Base-by-base conservation (phyloP, 2,329 filamentous ascomycete genomes). In the Ceratocystis albifundus region DNA sequence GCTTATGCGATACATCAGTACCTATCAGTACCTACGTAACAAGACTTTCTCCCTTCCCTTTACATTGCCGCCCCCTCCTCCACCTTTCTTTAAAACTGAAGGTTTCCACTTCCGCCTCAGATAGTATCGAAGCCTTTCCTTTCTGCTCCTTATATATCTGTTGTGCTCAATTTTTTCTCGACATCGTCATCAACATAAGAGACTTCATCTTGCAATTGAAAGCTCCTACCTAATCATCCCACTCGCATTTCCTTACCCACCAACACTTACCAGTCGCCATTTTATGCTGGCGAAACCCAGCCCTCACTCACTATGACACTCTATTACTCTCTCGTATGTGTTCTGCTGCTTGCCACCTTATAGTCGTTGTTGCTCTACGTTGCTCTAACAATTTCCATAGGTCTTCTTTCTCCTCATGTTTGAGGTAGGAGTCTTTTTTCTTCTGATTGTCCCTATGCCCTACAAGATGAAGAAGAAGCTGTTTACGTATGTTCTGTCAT, bases 381-480 rank as follows among this genome's bases (percentile, higher is more conserved):
- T 28, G 2, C 5, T 55, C 64, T 64, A 67, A 30, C 62, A 22
- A 69, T 3, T 36, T 62, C 59, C 61, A 62, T 70, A 94, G 90
- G 89, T 94, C 73, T 95, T 95, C 78, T 76, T 88, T 75, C 84
- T 93, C 72, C 81, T 94, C 72, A 84, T 94, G 77, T 81, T 85
- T 72, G 89, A 94, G 85, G 93, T 94, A 88, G 79, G 79, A 69
- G 79, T 95, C 72, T 91, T 92, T 78, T 83, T 89, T 81, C 79
- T 88, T 71, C 82, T 93, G 72, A 85, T 93, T 77, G 75, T 99
- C 66, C 94, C 94, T 28, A 83, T 97, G 72, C 94, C 94, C 59
- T 96, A 96, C 80, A 86, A 83, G 70, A 77, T 89, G 75, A 90
- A 90, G 78, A 86, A 90, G 74, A 90, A 85, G 79, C 85, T 96